Percentiles rank a stretch among this genome's conserved stretches.
Conservation (phyloP, 2,329 filamentous ascomycete genomes). For the Trichoderma breve region DNA sequence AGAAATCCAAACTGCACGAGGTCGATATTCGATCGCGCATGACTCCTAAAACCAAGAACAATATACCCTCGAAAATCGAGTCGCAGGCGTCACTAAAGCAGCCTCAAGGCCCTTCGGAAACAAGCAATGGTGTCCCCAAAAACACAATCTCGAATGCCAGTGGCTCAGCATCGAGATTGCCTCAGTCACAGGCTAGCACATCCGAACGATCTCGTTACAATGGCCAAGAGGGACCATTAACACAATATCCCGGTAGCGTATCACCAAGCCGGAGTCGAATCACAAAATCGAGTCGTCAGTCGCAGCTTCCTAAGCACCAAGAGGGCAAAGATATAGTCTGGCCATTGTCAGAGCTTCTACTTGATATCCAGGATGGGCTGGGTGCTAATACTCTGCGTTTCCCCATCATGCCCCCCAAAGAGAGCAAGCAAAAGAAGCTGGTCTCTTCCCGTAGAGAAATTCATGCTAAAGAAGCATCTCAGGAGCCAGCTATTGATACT, state of each 20-base stretch:
- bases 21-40: not conserved
- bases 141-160: not conserved
- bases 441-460: conserved; percentile 34
- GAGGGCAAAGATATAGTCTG: not conserved
- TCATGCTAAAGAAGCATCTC: conserved; percentile 52
- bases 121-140: not conserved
- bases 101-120: not conserved
- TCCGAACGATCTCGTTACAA: not conserved
- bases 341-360: not conserved
- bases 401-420: not conserved
- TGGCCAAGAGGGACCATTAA: not conserved
- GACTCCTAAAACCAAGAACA: not conserved
- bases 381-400: not conserved
- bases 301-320: not conserved
- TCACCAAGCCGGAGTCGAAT: not conserved
- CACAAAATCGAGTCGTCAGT: not conserved
- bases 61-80: not conserved
- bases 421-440: conserved; percentile 22
- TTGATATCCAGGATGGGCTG: not conserved
- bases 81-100: not conserved
- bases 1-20: not conserved
- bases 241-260: not conserved
- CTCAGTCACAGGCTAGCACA: not conserved
- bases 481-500: conserved; percentile 52
- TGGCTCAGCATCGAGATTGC: not conserved